Percentiles rank a stretch among this genome's conserved stretches.
These are phyloP conservation scores for Schizonepeta tenuifolia DNA, from an alignment of 257 asterid species.

Conservation along the genomic window DNA sequence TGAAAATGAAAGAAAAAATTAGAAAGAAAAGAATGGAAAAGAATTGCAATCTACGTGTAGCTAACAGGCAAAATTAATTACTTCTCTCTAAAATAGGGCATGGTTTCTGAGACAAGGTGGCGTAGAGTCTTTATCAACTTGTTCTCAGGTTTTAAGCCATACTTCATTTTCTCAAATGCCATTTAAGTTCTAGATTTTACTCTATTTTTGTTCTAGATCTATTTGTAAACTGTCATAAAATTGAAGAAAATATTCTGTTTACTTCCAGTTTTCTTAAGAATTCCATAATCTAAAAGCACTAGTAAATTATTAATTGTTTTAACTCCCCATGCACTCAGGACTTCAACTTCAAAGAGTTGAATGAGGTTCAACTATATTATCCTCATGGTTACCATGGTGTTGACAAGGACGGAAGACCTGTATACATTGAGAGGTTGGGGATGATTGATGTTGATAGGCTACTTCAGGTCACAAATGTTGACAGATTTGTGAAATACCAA, in stretches of 20 bases:
- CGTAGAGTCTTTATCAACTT: neutral
- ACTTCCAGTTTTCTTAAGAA: neutral
- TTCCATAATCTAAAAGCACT: neutral
- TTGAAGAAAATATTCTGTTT: conserved; percentile 6
- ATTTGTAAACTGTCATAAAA: neutral
- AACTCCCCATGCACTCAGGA: conserved; percentile 39
- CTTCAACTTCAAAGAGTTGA: conserved; percentile 49
- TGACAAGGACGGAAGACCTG: conserved; percentile 59
- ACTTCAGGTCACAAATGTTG: conserved; percentile 50
- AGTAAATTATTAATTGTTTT: conserved; percentile 6
- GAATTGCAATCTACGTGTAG: neutral
- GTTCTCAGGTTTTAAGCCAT: neutral
- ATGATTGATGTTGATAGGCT: conserved; percentile 47
- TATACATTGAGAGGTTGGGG: conserved; percentile 58
- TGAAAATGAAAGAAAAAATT: too few relatives aligned
- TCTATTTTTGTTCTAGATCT: neutral
- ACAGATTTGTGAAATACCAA: conserved; percentile 55
- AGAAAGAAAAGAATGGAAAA: too few relatives aligned
- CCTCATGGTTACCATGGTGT: conserved; percentile 64
- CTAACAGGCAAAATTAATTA: neutral
- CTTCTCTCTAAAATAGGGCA: neutral
- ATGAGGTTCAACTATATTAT: conserved; percentile 49
- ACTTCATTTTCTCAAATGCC: neutral
- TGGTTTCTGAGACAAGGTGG: neutral
- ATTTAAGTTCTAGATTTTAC: neutral